Evolutionary conservation across 2,329 filamentous ascomycete genomes (phyloP).

Genomic region (Trichoderma arundinaceum): DNA sequence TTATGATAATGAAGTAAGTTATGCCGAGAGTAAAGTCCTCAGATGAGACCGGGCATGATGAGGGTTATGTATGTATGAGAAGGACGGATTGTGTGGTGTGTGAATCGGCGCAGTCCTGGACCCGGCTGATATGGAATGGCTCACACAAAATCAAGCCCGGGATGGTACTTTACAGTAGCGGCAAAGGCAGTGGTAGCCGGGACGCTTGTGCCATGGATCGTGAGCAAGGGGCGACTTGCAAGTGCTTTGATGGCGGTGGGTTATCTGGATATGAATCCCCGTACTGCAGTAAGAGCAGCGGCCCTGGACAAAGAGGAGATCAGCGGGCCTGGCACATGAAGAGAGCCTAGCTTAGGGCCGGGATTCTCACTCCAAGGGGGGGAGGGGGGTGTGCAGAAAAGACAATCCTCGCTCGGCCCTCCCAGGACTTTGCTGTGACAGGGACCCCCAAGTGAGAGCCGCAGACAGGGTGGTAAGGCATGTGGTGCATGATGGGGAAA

Average conservation of each 20-base stretch:
- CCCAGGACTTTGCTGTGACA: conserved; percentile 29
- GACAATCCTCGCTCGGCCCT: conserved; percentile 17
- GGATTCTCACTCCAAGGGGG: conserved; percentile 23
- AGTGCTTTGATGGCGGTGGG: conserved; percentile 29
- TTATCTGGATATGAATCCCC: conserved; percentile 31
- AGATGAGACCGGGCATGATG: conserved; percentile 33
- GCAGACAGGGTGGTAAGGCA: conserved; percentile 29
- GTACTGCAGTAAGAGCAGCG: conserved; percentile 30
- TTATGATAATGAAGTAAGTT: conserved; percentile 27
- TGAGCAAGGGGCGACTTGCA: conserved; percentile 27
- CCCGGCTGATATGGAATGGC: conserved; percentile 32
- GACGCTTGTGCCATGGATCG: conserved; percentile 32
- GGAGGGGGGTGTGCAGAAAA: conserved; percentile 26
- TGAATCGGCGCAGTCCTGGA: conserved; percentile 27
- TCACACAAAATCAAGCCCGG: conserved; percentile 24
- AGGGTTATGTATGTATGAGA: conserved; percentile 39
- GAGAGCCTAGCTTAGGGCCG: conserved; percentile 28
- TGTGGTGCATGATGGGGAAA: conserved; percentile 33
- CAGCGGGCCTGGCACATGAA: conserved; percentile 33
- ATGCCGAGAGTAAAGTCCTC: conserved; percentile 24
- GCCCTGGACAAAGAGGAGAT: conserved; percentile 31
- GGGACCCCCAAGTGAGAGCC: conserved; percentile 29
- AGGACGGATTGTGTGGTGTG: conserved; percentile 27
- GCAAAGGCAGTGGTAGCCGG: conserved; percentile 30
- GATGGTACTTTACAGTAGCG: conserved; percentile 30